Evolutionary conservation across 106 monocot genomes (phyloP).

Genomic region (Triglochin maritima): DNA sequence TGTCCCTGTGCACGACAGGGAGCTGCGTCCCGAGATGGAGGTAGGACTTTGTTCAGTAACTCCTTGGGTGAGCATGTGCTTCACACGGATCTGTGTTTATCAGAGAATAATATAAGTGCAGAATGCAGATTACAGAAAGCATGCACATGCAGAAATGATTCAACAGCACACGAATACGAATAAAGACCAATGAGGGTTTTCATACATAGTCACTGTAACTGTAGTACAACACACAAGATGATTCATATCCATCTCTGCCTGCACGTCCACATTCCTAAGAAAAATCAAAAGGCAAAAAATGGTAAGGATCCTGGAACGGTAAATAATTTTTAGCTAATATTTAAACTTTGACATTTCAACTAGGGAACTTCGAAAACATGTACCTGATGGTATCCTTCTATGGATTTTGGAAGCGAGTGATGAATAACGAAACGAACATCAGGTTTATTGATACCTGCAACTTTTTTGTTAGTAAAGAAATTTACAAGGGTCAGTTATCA

Average conservation of each 20-base stretch:
- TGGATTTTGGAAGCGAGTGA: slow-evolving; percentile 96
- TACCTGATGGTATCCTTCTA: slow-evolving; percentile 99
- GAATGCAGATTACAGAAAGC: background rate
- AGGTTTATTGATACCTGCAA: slow-evolving; percentile 97
- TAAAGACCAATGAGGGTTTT: background rate
- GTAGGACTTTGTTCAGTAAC: slow-evolving; percentile 56
- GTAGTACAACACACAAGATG: slow-evolving; percentile 87
- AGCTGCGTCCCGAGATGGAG: slow-evolving; percentile 25
- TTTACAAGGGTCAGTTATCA: background rate
- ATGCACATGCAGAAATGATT: background rate
- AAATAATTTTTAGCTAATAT: background rate
- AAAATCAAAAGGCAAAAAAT: background rate
- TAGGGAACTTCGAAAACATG: background rate
- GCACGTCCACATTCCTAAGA: slow-evolving; percentile 93
- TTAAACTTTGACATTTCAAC: background rate
- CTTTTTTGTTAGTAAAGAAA: slow-evolving; percentile 6
- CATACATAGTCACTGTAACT: slow-evolving; percentile 93
- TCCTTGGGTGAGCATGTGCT: slow-evolving; percentile 94
- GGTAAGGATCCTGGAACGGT: background rate
- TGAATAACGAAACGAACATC: slow-evolving; percentile 99
- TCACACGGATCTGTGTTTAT: slow-evolving; percentile 70
- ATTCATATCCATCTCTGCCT: slow-evolving; percentile 82
- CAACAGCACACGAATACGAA: background rate
- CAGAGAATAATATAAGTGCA: background rate
- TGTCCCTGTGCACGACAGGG: slow-evolving; percentile 26